These are phyloP conservation scores for Meira nashicola DNA, from an alignment of 1,284 basidiomycete genomes.

Conservation along the genomic window DNA sequence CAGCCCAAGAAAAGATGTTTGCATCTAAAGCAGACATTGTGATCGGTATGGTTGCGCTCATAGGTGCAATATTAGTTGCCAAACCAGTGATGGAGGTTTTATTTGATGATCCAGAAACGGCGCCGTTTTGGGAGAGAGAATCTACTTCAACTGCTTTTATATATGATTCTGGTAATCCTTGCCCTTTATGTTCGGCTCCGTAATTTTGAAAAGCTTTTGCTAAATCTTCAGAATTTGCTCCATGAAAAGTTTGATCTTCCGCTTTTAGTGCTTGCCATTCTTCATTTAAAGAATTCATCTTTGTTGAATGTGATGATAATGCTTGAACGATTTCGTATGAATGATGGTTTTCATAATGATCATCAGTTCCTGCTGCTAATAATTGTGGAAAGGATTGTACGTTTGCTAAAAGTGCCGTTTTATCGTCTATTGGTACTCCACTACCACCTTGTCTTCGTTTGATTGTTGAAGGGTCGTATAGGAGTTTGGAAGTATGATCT, in stretches of 20 bases:
- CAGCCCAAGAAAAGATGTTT: slow-evolving; percentile 19
- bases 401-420: neutral
- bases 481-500: no score
- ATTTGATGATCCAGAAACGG: neutral
- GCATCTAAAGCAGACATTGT: neutral
- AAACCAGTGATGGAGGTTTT: slow-evolving; percentile 1
- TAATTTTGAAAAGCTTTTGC: slow-evolving; percentile 30
- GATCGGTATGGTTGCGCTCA: neutral
- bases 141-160: no score
- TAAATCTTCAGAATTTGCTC: slow-evolving; percentile 24
- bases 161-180: neutral
- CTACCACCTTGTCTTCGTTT: no score
- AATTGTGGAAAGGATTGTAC: slow-evolving; percentile 6
- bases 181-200: slow-evolving; percentile 16
- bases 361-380: slow-evolving; percentile 9
- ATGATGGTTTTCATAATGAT: slow-evolving; percentile 26
- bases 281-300: slow-evolving; percentile 20
- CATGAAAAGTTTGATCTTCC: slow-evolving; percentile 15
- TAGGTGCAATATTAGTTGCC: neutral
- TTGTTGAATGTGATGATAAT: slow-evolving; percentile 20
- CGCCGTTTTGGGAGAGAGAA: neutral
- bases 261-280: slow-evolving; percentile 10
- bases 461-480: no score
- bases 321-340: slow-evolving; percentile 26
- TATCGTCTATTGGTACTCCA: neutral